Evolutionary conservation across 1,139 yeast species (phyloP).

Genomic region (Candida tetrigidarum): DNA sequence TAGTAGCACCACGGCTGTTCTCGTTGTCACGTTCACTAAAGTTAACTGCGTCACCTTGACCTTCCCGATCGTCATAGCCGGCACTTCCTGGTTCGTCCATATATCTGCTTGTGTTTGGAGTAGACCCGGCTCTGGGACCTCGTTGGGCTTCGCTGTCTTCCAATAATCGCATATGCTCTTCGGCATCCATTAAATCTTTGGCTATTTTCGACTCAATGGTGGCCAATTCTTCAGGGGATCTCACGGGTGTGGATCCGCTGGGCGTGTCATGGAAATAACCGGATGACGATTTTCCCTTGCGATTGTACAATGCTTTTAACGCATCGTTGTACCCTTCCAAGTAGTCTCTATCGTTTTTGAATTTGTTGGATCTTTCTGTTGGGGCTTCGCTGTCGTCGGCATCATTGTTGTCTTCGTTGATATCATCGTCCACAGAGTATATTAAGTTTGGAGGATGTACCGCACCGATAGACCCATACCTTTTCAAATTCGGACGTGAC

Average conservation of each 20-base stretch:
- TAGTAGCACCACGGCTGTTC: not conserved
- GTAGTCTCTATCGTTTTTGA: slow-evolving; percentile 56
- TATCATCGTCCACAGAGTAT: slow-evolving; percentile 78
- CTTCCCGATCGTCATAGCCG: slow-evolving; percentile 2
- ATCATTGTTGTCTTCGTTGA: slow-evolving; percentile 45
- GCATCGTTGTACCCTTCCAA: slow-evolving; percentile 78
- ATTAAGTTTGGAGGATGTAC: slow-evolving; percentile 38
- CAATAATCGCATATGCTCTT: slow-evolving; percentile 23
- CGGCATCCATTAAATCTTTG: slow-evolving; percentile 24
- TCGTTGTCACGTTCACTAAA: slow-evolving; percentile 13
- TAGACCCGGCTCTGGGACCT: slow-evolving; percentile 1
- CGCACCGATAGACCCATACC: slow-evolving; percentile 20
- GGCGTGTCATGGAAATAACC: slow-evolving; percentile 9
- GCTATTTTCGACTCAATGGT: slow-evolving; percentile 21
- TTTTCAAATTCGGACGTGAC: slow-evolving; percentile 28
- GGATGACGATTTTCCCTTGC: slow-evolving; percentile 20
- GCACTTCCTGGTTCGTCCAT: slow-evolving; percentile 13
- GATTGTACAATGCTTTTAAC: slow-evolving; percentile 44
- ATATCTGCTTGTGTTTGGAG: slow-evolving; percentile 8
- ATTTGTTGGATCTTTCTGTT: slow-evolving; percentile 22
- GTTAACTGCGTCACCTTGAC: too few relatives aligned
- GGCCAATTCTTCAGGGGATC: slow-evolving; percentile 11
- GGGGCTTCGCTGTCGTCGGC: slow-evolving; percentile 52
- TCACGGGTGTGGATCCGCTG: slow-evolving; percentile 14
- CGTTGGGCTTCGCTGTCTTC: slow-evolving; percentile 20